phyloP scores from a whole-genome alignment of 2,329 filamentous ascomycete genomes.

The Fusarium austroafricanum region DNA sequence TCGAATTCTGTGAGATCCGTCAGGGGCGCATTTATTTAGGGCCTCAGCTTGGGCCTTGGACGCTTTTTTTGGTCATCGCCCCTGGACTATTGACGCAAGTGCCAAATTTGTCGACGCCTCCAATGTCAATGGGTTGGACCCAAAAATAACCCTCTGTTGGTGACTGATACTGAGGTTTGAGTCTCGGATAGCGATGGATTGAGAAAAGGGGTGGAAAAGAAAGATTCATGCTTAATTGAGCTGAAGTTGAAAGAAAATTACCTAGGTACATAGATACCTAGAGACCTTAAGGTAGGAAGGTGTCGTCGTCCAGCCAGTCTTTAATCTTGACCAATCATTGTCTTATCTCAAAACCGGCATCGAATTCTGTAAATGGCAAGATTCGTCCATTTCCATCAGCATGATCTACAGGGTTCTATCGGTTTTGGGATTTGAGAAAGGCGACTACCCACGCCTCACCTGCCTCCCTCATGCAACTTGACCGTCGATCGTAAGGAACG shows the following conservation, averaged over 20 bases:
- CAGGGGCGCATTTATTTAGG: slow-evolving; percentile 35
- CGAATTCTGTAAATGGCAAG: slow-evolving; percentile 32
- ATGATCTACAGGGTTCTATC: slow-evolving; percentile 39
- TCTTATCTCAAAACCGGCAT: neutral
- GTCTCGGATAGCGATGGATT: neutral
- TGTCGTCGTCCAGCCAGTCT: neutral
- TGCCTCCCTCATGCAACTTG: slow-evolving; percentile 33
- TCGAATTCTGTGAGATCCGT: slow-evolving; percentile 41
- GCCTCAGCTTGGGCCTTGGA: slow-evolving; percentile 14
- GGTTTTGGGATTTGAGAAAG: slow-evolving; percentile 8
- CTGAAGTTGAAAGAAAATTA: neutral
- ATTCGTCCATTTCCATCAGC: slow-evolving; percentile 29
- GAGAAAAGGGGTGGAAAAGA: slow-evolving; percentile 1
- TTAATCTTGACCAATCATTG: slow-evolving; percentile 17
- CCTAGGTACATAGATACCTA: too few relatives aligned
- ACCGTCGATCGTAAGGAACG: slow-evolving; percentile 26
- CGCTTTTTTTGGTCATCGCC: slow-evolving; percentile 20
- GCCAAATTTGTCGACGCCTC: slow-evolving; percentile 22
- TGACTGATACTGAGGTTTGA: neutral
- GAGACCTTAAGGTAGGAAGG: too few relatives aligned
- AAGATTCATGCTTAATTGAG: neutral
- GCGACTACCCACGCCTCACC: slow-evolving; percentile 19
- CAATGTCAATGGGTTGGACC: slow-evolving; percentile 10
- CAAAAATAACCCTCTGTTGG: slow-evolving; percentile 3
- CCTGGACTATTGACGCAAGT: slow-evolving; percentile 33